These are phyloP conservation scores for Phytophthora brassicae DNA, from an alignment of 352 stramenopile species.

Conservation along the genomic window DNA sequence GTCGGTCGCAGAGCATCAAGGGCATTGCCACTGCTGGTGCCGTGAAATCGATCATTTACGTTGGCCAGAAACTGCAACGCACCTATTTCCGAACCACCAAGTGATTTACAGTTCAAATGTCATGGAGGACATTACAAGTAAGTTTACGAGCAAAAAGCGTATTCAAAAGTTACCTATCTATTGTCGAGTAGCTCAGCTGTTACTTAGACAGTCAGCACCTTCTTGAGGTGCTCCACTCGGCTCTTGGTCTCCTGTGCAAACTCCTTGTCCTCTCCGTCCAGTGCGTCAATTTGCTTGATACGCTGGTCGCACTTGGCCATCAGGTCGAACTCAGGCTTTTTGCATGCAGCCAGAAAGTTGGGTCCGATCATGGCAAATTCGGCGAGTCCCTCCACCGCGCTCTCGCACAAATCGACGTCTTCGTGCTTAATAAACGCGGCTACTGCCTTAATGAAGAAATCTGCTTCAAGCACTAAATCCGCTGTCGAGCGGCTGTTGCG, in stretches of 20 bases:
- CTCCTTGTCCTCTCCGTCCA: conserved; percentile 71
- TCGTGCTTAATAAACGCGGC: conserved; percentile 58
- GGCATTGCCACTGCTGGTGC: conserved; percentile 83
- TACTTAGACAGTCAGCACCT: conserved; percentile 34
- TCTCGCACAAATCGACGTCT: conserved; percentile 82
- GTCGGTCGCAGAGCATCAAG: conserved; percentile 88
- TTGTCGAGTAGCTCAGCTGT: conserved; percentile 11
- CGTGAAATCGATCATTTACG: conserved; percentile 80
- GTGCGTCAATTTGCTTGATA: conserved; percentile 60
- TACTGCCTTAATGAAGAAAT: conserved; percentile 52
- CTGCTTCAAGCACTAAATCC: conserved; percentile 40
- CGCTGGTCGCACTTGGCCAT: conserved; percentile 49
- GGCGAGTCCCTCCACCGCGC: conserved; percentile 61
- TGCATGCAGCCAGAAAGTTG: conserved; percentile 60
- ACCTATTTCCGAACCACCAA: conserved; percentile 61
- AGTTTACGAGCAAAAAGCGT: conserved; percentile 19
- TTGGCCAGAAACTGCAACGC: conserved; percentile 85
- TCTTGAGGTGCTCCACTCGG: conserved; percentile 55
- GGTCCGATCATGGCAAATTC: conserved; percentile 69
- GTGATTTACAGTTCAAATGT: conserved; percentile 13
- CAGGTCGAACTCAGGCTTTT: conserved; percentile 49
- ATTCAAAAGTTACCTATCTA: conserved; percentile 36
- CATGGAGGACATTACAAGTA: background rate
- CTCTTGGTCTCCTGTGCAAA: conserved; percentile 64
- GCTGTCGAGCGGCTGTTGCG: conserved; percentile 58